Base-by-base conservation (phyloP, 345 rosid genomes). In the Lagerstroemia speciosa region DNA sequence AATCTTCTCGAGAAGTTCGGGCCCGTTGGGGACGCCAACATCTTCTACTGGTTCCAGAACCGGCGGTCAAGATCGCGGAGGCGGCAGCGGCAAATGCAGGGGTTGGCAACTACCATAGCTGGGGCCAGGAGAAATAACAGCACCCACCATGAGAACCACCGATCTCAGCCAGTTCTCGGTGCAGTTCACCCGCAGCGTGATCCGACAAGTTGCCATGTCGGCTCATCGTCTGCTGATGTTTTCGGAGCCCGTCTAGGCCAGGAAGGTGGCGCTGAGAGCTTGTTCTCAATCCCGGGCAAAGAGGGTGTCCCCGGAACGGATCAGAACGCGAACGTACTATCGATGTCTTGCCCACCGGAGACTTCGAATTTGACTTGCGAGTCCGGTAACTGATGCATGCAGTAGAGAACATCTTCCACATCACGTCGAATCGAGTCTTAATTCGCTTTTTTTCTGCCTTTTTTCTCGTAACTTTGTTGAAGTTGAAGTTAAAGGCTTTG, bases 21-120 rank as follows among this genome's bases (percentile, higher is more conserved):
- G 7, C 65, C 90, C 3, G 97, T 94, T 55, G 97, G 95, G 2
- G 99, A 94, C 52, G 96, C 99, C 53, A 94, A 94, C 79, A 97
- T 94, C 81, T 94, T 94, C 83, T 94, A 94, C 81, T 94, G 99
- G 99, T 94, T 94, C 83, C 99, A 94, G 79, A 94, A 94, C 80
- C 67, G 99, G 61, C 82, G 99, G 29, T 91, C 99, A 29, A 85
- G 99, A 80, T 89, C 97, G 66, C 99, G 99, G 66, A 85, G 97
- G 77, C 88, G 97, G 36, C 97, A 89, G 77, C 83, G 99, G 26
- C 95, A 91, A 85, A 74, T 94, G 74, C 95, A 87, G 73, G 99
- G n/a, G n/a, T n/a, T 1, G 73, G 68, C 5, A 82, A 75, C 46
- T 41, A 87, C 87, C 31, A 83, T 80, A 0, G 87, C 72, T 24